Evolutionary conservation across 805 yeast genomes (phyloP).

Genomic region (Starmerella stellata): DNA sequence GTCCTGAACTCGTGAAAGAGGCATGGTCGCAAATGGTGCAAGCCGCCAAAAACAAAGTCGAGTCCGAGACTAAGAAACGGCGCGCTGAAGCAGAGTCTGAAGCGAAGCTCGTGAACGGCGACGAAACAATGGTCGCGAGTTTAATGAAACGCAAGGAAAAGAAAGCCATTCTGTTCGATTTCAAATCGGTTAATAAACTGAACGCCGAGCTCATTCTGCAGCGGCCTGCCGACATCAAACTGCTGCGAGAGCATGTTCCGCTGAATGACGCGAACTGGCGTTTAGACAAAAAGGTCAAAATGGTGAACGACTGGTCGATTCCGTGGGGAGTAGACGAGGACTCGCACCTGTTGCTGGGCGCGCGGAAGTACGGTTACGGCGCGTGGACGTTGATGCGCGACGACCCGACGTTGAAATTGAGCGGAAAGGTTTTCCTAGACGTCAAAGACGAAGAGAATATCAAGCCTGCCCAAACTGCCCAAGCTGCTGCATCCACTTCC

Average conservation of each 20-base stretch:
- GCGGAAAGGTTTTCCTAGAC: slow-evolving; percentile 58
- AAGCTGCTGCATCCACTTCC: not conserved
- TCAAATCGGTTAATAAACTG: slow-evolving; percentile 66
- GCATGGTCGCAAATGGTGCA: slow-evolving; percentile 56
- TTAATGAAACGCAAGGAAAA: slow-evolving; percentile 56
- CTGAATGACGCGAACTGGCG: slow-evolving; percentile 41
- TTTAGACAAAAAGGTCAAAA: slow-evolving; percentile 47
- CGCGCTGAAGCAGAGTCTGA: slow-evolving; percentile 17
- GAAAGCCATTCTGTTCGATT: slow-evolving; percentile 77
- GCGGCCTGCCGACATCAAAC: slow-evolving; percentile 69
- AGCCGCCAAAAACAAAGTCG: slow-evolving; percentile 41
- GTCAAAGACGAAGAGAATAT: slow-evolving; percentile 16
- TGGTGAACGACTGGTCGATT: slow-evolving; percentile 80
- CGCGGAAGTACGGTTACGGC: slow-evolving; percentile 85
- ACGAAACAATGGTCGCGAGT: slow-evolving; percentile 19
- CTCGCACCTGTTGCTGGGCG: slow-evolving; percentile 70
- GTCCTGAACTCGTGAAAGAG: slow-evolving; percentile 57
- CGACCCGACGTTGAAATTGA: slow-evolving; percentile 76
- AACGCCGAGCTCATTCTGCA: slow-evolving; percentile 76
- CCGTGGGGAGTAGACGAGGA: slow-evolving; percentile 74
- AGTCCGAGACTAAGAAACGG: slow-evolving; percentile 49
- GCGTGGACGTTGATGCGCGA: slow-evolving; percentile 89
- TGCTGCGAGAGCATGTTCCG: slow-evolving; percentile 38
- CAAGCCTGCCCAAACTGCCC: not conserved
- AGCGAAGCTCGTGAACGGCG: slow-evolving; percentile 14